Evolutionary conservation across 1,284 basidiomycete species (phyloP), one percentile per base, ranked within the genome.

Genomic region (Sporisorium iseilematis-ciliati): DNA sequence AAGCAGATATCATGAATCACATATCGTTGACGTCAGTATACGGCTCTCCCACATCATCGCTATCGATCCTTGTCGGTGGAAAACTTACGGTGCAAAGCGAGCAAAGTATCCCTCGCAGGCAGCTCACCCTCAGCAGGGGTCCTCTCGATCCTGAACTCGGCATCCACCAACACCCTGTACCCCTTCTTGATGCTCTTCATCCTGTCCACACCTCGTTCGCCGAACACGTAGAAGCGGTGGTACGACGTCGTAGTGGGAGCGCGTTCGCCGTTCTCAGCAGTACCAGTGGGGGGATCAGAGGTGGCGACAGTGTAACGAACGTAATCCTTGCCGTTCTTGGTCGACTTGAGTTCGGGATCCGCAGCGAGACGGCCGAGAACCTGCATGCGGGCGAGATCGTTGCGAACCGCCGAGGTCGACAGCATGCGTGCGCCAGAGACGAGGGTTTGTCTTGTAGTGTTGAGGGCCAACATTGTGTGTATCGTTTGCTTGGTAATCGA

Each of bases 251-350:
- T 81, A 6, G 65, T 67, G 1, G 59, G 63, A 2, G 73, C 48
- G 7, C 70, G 57, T 55, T 79, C 76, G 12, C 65, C 65, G 20
- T 76, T 66, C 57, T 84, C 82, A 12, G 62, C 71, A 11, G 82
- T 80, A 20, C 80, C 82, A 7, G 75, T 55, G 23, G 79, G 77
- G 1, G 72, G 68, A 52, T 85, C 83, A 20, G 63, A 77, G 11
- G 82, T 84, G 11, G 83, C 83, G 20, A 85, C 67, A 12, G 78
- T 77, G 78, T 85, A 85, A 31, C 78, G 73, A 11, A 81, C 72
- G 69, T 79, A 85, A 58, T 84, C 81, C 68, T 85, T 85, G 62
- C 83, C 83, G 25, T 68, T 75, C 59, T 77, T 76, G 58, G 80
- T 83, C 21, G 71, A 57, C 54, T 82, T 76, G 53, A 80, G 49